Evolutionary conservation across 345 rosid genomes (phyloP), one percentile per base, ranked within the genome.

Genomic region (Viola odorata): DNA sequence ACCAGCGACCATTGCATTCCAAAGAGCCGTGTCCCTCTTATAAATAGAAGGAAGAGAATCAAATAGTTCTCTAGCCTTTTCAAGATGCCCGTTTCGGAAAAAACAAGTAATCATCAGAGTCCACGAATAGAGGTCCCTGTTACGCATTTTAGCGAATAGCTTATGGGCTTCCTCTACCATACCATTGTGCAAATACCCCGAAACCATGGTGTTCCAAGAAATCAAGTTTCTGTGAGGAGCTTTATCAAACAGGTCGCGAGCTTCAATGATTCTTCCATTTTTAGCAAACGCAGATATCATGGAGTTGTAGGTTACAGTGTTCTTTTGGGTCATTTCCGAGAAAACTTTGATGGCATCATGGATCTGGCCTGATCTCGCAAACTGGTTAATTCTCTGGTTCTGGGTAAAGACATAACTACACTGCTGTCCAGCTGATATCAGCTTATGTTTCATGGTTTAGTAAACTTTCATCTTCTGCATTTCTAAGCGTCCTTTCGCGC

Each of bases 1-100:
- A 15, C 81, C 79, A 0, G 79, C 45, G n/a, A 77, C 69, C 77
- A 80, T 65, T 1, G 79, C 73, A 66, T 72, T 77, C 84, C 79
- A 76, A 53, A 76, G 72, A 53, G 75, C 70, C 0, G 66, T 50
- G 37, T 74, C 81, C 49, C 8, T 56, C 70, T 65, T 73, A 57
- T 71, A 64, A 0, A 37, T 11, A n/a, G n/a, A 13, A 11, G 77
- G 81, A 66, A 74, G 73, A 67, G 47, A 63, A 62, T 71, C 70
- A 52, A 80, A 71, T 38, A 80, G 8, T 39, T 74, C 54, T 45
- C 70, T 74, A 15, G 79, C 79, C 66, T 72, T 74, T 7, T 74
- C 55, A 6, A 80, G 66, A 56, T 71, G 65, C 37, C 79, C 73
- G 1, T 37, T 69, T 15, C 77, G 66, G 5, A 66, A 50, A 37